These are phyloP conservation scores for Penicillium brevicompactum DNA, from an alignment of 2,329 filamentous ascomycete genomes.

Conservation along the genomic window DNA sequence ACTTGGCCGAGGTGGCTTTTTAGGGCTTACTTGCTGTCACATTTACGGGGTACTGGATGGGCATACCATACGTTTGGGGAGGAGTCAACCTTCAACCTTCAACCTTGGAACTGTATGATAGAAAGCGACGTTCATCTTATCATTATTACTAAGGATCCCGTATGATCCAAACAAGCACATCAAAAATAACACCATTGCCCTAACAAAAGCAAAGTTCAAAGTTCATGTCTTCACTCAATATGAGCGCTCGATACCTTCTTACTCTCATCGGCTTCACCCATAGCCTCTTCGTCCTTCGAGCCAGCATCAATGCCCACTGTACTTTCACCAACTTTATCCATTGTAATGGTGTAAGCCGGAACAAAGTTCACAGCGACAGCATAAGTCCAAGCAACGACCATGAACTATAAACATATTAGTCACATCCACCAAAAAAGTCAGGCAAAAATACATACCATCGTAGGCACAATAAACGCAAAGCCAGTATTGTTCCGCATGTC, in stretches of 20 bases:
- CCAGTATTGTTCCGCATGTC: conserved; percentile 64
- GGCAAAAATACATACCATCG: conserved; percentile 45
- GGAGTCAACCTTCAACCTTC: too few relatives aligned
- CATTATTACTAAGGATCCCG: too few relatives aligned
- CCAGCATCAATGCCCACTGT: conserved; percentile 45
- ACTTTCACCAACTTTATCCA: conserved; percentile 57
- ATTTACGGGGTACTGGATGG: too few relatives aligned
- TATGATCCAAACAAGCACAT: too few relatives aligned
- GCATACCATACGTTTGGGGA: too few relatives aligned
- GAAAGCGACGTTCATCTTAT: too few relatives aligned
- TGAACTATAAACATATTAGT: conserved; percentile 45
- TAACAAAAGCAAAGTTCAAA: neutral
- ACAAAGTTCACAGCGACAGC: conserved; percentile 67
- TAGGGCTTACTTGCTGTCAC: too few relatives aligned
- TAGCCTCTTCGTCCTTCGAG: conserved; percentile 31
- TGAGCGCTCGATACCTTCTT: conserved; percentile 16
- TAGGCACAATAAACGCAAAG: conserved; percentile 68
- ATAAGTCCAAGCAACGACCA: conserved; percentile 60
- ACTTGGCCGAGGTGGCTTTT: too few relatives aligned
- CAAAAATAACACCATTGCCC: too few relatives aligned
- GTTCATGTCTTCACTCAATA: conserved; percentile 3
- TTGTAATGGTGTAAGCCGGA: conserved; percentile 63
- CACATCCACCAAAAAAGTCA: conserved; percentile 32
- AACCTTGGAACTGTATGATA: too few relatives aligned
- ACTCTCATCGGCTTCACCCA: conserved; percentile 24